A percentile compares a stretch with the other conserved stretches of the same genome.
Conservation (phyloP, 805 yeast genomes). For the Ogataea ramenticola region DNA sequence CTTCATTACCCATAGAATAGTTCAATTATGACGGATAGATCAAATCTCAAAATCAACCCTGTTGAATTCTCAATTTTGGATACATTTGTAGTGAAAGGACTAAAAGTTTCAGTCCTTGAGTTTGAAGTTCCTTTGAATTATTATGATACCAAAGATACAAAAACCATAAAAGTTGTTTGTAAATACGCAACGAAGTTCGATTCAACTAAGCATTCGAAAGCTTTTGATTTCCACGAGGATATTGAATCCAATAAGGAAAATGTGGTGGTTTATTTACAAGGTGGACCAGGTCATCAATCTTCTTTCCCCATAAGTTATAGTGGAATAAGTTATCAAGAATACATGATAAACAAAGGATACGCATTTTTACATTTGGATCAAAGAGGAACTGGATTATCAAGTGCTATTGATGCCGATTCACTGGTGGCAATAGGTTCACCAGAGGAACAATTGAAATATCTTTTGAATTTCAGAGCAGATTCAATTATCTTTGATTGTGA, state of each 20-base stretch:
- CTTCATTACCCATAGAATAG: too few relatives aligned
- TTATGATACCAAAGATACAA: background rate
- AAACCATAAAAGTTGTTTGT: conserved; percentile 12
- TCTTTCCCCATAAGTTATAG: conserved; percentile 10
- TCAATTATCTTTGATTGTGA: conserved; percentile 47
- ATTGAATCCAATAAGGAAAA: conserved; percentile 18
- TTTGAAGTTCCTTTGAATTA: conserved; percentile 24
- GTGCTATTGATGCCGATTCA: conserved; percentile 33
- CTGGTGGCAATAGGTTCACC: conserved; percentile 10
- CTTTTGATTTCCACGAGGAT: conserved; percentile 6
- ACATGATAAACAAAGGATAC: conserved; percentile 10
- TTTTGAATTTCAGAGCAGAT: conserved; percentile 45
- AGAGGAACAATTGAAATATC: conserved; percentile 29
- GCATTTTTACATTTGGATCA: conserved; percentile 41
- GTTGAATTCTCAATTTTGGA: conserved; percentile 4
- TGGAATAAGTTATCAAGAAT: conserved; percentile 11
- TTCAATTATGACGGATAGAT: background rate
- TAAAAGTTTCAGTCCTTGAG: conserved; percentile 14
- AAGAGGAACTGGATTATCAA: conserved; percentile 54
- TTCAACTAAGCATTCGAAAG: conserved; percentile 1
- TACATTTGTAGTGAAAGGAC: conserved; percentile 9
- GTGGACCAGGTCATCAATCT: conserved; percentile 50
- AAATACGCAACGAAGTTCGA: conserved; percentile 13
- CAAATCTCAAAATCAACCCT: background rate
- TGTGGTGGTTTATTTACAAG: conserved; percentile 37